phyloP scores from a whole-genome alignment of 768 basidiomycete genomes.

The Boletus vinaceobasis region DNA sequence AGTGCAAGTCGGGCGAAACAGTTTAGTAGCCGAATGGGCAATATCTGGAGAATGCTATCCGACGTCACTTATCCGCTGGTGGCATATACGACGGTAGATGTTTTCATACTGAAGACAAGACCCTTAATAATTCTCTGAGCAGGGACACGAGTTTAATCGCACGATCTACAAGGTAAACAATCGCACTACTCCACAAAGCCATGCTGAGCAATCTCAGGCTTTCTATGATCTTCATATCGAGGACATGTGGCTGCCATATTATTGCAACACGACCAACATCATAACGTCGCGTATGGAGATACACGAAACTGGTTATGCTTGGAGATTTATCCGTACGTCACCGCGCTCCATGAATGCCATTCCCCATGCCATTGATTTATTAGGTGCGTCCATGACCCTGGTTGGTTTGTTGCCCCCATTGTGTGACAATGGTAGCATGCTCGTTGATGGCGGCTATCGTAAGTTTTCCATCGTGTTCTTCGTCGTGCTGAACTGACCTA shows the following conservation, averaged over 20 bases:
- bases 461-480: slow-evolving; percentile 27
- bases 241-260: slow-evolving; percentile 99
- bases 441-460: slow-evolving; percentile 91
- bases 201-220: slow-evolving; percentile 43
- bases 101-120: slow-evolving; percentile 1
- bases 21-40: slow-evolving; percentile 88
- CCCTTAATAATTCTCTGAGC: slow-evolving; percentile 3
- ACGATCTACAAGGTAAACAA: slow-evolving; percentile 78
- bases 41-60: slow-evolving; percentile 89
- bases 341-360: neutral
- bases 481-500: slow-evolving; percentile 9
- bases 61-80: slow-evolving; percentile 84
- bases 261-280: slow-evolving; percentile 98
- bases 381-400: slow-evolving; percentile 95
- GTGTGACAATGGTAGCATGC: slow-evolving; percentile 89
- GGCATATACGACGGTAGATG: slow-evolving; percentile 66
- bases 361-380: slow-evolving; percentile 6
- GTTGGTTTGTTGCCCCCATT: slow-evolving; percentile 93
- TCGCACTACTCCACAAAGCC: neutral
- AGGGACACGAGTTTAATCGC: slow-evolving; percentile 96
- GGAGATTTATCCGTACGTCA: slow-evolving; percentile 80
- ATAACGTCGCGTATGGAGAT: slow-evolving; percentile 95
- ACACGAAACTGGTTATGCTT: slow-evolving; percentile 98
- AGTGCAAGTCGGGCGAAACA: slow-evolving; percentile 84
- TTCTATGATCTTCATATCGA: slow-evolving; percentile 94